phyloP scores from a whole-genome alignment of 305 asterid genomes.

The Fraxinus sp. region DNA sequence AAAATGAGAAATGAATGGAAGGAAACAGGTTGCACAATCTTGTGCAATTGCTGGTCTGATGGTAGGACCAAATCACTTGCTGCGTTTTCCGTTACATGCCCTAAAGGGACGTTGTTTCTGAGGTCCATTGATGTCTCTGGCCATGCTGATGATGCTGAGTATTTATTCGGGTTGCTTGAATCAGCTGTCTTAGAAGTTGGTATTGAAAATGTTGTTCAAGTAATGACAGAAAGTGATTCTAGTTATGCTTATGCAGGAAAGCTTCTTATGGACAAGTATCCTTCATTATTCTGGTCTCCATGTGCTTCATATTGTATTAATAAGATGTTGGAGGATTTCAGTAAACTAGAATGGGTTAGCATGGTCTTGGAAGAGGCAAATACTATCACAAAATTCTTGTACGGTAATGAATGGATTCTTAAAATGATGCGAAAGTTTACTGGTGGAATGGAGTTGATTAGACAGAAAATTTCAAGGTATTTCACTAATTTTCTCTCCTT shows the following conservation, averaged over 20 bases:
- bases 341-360: conserved; percentile 43
- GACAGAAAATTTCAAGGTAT: conserved; percentile 32
- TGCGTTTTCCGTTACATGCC: conserved; percentile 42
- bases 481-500: conserved; percentile 38
- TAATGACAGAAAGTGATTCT: conserved; percentile 35
- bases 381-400: conserved; percentile 30
- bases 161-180: conserved; percentile 39
- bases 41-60: conserved; percentile 41
- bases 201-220: conserved; percentile 37
- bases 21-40: conserved; percentile 46
- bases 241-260: conserved; percentile 37
- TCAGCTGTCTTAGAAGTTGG: conserved; percentile 49
- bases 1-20: conserved; percentile 40
- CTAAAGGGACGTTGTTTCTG: conserved; percentile 45
- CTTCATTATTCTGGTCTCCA: conserved; percentile 52
- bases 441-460: conserved; percentile 34
- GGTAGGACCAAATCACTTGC: conserved; percentile 34
- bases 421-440: conserved; percentile 34
- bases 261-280: conserved; percentile 45
- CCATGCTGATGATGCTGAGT: conserved; percentile 39
- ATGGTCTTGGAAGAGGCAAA: conserved; percentile 41
- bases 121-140: conserved; percentile 39
- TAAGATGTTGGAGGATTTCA: conserved; percentile 42
- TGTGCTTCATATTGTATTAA: conserved; percentile 43
- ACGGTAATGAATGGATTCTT: conserved; percentile 37